phyloP scores from a whole-genome alignment of 1,139 yeast species.

The Scheffersomyces quercinus region DNA sequence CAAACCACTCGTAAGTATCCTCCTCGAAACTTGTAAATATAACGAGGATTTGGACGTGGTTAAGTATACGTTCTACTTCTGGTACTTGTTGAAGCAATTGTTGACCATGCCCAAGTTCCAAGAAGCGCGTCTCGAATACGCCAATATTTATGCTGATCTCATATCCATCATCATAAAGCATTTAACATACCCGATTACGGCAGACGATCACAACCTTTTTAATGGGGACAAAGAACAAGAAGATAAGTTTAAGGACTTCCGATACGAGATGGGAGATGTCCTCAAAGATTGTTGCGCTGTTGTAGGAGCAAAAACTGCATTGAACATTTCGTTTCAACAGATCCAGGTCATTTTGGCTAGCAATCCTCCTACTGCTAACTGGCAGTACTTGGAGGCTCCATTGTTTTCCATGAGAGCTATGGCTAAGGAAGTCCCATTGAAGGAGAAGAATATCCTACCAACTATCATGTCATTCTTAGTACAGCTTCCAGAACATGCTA shows the following conservation, averaged over 20 bases:
- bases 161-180: constrained; percentile 69
- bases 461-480: constrained; percentile 70
- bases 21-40: constrained; percentile 60
- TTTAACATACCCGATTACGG: constrained; percentile 69
- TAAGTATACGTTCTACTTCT: constrained; percentile 86
- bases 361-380: constrained; percentile 36
- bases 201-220: constrained; percentile 44
- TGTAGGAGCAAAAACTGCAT: constrained; percentile 72
- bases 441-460: constrained; percentile 72
- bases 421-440: constrained; percentile 84
- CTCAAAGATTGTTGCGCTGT: constrained; percentile 92
- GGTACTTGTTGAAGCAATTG: constrained; percentile 82
- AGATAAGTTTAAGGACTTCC: constrained; percentile 88
- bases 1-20: constrained; percentile 71
- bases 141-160: constrained; percentile 63
- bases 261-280: constrained; percentile 97
- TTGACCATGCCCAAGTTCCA: constrained; percentile 63
- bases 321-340: constrained; percentile 60
- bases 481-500: constrained; percentile 80
- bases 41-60: constrained; percentile 87
- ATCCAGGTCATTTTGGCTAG: constrained; percentile 42
- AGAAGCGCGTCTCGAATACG: constrained; percentile 56
- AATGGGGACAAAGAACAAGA: constrained; percentile 75
- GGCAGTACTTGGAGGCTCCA: constrained; percentile 94
- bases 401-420: constrained; percentile 87